These are phyloP conservation scores for Flaveria brownii DNA, from an alignment of 129 eudicot genomes.

Conservation along the genomic window DNA sequence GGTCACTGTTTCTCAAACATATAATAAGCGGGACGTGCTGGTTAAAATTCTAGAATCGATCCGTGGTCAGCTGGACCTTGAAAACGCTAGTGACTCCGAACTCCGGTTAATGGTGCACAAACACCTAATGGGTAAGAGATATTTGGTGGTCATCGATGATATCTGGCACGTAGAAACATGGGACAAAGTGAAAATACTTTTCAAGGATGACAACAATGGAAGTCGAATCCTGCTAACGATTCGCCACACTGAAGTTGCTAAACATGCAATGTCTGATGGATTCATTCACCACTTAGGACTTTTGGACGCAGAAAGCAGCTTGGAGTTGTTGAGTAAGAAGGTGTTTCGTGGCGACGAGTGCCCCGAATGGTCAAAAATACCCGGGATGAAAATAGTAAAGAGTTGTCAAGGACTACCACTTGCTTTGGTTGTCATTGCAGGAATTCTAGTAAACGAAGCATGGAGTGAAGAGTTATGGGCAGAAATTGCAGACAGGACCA, in stretches of 20 bases:
- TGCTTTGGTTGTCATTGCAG: slow-evolving; percentile 39
- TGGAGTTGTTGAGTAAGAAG: slow-evolving; percentile 25
- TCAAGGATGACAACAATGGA: slow-evolving; percentile 21
- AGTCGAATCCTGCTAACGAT: slow-evolving; percentile 42
- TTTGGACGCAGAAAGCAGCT: slow-evolving; percentile 22
- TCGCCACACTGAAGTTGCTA: slow-evolving; percentile 26
- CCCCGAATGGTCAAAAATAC: slow-evolving; percentile 1
- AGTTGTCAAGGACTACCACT: slow-evolving; percentile 43
- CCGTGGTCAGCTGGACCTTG: background rate
- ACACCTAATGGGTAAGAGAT: slow-evolving; percentile 21
- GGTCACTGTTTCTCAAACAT: slow-evolving; percentile 40
- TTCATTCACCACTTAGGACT: background rate
- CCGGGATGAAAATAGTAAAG: slow-evolving; percentile 28
- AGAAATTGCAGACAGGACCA: background rate
- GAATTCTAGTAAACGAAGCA: slow-evolving; percentile 26
- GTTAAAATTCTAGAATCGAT: slow-evolving; percentile 13
- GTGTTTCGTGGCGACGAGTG: slow-evolving; percentile 16
- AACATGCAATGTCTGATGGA: slow-evolving; percentile 14
- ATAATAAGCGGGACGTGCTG: slow-evolving; percentile 9
- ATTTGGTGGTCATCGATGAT: slow-evolving; percentile 46
- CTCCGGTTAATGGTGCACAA: slow-evolving; percentile 17
- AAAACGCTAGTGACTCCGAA: background rate
- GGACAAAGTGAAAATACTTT: slow-evolving; percentile 23
- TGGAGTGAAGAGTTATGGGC: slow-evolving; percentile 6
- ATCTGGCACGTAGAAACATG: slow-evolving; percentile 34